A percentile compares a stretch with the other conserved stretches of the same genome.
These are phyloP conservation scores for Coelastrella sp. DNA, from an alignment of 139 green algal genomes.

Conservation along the genomic window DNA sequence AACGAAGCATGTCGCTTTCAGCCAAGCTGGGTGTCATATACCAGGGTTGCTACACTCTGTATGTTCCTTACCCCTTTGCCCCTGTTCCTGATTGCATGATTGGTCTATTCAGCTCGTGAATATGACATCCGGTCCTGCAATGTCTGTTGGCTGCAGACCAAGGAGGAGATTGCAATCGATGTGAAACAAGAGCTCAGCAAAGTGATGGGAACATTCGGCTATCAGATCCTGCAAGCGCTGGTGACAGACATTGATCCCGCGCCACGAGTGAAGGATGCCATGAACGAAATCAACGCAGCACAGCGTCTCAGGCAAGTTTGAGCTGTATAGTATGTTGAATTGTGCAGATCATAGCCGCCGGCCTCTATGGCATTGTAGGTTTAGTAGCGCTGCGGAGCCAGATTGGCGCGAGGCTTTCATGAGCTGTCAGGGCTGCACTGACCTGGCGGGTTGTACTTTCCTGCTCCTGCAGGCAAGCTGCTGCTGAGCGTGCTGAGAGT, in stretches of 20 bases:
- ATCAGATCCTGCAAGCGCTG: conserved; percentile 72
- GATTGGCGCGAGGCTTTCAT: no score
- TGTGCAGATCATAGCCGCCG: no score
- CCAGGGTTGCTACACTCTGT: no score
- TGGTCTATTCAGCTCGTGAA: no score
- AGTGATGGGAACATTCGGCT: conserved; percentile 76
- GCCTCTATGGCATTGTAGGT: no score
- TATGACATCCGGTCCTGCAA: no score
- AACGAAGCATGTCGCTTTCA: not conserved
- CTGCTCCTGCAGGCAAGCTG: conserved; percentile 52
- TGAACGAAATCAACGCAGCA: conserved; percentile 71
- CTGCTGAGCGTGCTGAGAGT: conserved; percentile 75
- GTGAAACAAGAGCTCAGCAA: conserved; percentile 63
- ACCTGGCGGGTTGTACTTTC: not conserved
- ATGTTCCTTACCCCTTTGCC: no score
- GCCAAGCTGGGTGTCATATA: no score
- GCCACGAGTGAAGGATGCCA: conserved; percentile 64
- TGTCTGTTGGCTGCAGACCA: conserved; percentile 48
- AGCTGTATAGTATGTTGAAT: no score
- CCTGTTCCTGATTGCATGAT: no score
- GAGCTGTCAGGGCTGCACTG: no score
- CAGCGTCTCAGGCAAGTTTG: not conserved
- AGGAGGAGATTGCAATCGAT: conserved; percentile 58
- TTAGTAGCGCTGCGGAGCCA: no score
- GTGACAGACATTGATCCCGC: conserved; percentile 65